Percentiles rank a stretch among this genome's conserved stretches.
Evolutionary conservation across 805 yeast species (phyloP).

Genomic region (Wickerhamiella azyma): DNA sequence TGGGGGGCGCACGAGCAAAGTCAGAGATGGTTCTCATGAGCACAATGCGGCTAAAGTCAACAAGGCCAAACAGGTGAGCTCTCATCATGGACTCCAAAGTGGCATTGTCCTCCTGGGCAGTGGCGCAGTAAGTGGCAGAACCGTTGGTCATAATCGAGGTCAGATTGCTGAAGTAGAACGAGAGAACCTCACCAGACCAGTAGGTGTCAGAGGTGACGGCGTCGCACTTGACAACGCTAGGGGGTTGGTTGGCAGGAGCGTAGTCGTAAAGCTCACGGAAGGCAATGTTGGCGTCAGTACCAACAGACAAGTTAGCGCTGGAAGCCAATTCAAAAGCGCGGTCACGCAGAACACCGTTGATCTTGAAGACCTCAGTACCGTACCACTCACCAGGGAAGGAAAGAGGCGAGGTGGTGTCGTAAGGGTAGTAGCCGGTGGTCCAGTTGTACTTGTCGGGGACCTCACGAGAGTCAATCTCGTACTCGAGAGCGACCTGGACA

Average conservation of each 20-base stretch:
- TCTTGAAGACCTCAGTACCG: conserved; percentile 53
- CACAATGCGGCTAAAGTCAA: conserved; percentile 44
- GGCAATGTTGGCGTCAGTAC: conserved; percentile 27
- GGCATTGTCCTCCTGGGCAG: conserved; percentile 60
- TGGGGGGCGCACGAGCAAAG: conserved; percentile 41
- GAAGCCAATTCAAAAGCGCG: conserved; percentile 41
- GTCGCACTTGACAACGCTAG: conserved; percentile 41
- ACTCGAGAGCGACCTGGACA: conserved; percentile 46
- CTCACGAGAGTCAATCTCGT: conserved; percentile 42
- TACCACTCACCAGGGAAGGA: conserved; percentile 41
- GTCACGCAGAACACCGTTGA: conserved; percentile 45
- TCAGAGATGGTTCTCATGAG: conserved; percentile 50
- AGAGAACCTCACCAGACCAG: conserved; percentile 41
- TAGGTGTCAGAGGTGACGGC: conserved; percentile 46
- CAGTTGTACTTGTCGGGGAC: conserved; percentile 28
- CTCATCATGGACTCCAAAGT: conserved; percentile 47
- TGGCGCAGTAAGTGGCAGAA: conserved; percentile 43
- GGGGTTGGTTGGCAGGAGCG: conserved; percentile 38
- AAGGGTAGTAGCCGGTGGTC: conserved; percentile 47
- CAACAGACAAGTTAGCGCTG: conserved; percentile 25
- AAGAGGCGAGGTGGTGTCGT: conserved; percentile 37
- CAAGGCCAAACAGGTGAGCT: conserved; percentile 39
- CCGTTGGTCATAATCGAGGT: conserved; percentile 44
- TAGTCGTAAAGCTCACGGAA: conserved; percentile 30
- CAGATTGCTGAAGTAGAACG: conserved; percentile 36